A percentile compares a stretch with the other conserved stretches of the same genome.
These are phyloP conservation scores for Ustilago esculenta DNA, from an alignment of 1,284 basidiomycete genomes.

Conservation along the genomic window DNA sequence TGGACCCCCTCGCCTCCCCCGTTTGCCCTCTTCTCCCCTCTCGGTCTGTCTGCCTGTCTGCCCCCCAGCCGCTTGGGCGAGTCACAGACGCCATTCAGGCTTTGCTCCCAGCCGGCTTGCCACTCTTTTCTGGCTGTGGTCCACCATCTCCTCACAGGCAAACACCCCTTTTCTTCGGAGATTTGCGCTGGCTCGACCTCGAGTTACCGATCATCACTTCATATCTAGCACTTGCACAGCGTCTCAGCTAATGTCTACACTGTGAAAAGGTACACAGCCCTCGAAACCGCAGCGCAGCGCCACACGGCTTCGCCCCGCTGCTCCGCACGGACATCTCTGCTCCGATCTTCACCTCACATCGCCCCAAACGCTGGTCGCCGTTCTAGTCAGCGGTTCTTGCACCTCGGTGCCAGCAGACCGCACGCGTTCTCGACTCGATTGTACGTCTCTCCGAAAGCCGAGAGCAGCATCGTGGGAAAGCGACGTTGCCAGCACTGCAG, in stretches of 20 bases:
- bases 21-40: no score
- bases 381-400: background rate
- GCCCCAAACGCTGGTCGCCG: background rate
- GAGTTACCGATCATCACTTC: constrained; percentile 14
- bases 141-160: no score
- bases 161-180: background rate
- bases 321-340: background rate
- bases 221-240: constrained; percentile 3
- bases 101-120: no score
- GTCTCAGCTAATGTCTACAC: constrained; percentile 7
- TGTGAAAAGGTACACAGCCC: constrained; percentile 15
- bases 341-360: constrained; percentile 10
- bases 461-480: constrained; percentile 25
- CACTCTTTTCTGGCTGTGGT: no score
- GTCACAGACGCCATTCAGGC: no score
- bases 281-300: constrained; percentile 10
- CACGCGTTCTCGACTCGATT: background rate
- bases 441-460: constrained; percentile 20
- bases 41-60: no score
- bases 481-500: constrained; percentile 7
- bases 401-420: no score
- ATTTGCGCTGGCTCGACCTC: constrained; percentile 22
- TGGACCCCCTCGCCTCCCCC: no score
- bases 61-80: no score
- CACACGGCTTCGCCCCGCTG: constrained; percentile 10